Base-by-base conservation (phyloP, 306 rosid species). In the Begonia peltatifolia region DNA sequence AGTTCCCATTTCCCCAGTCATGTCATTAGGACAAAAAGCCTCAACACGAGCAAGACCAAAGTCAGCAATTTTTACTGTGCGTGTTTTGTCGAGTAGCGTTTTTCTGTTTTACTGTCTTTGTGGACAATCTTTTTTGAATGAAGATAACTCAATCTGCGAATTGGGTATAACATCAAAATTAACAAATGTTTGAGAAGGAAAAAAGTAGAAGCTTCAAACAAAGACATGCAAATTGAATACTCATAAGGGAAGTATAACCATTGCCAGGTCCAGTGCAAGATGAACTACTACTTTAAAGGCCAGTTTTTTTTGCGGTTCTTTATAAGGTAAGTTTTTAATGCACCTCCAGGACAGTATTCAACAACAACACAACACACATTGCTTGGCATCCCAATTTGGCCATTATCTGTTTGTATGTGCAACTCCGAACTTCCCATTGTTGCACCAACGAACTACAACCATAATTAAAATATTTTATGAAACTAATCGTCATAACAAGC, bases 261-360 rank as follows among this genome's bases (percentile, higher is more conserved):
- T 68, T 41, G 97, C 97, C 71, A 90, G 97, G 71, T 90, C 97
- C 56, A 90, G 81, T 59, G 97, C 94, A 59, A 90, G 84, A 64
- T 90, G 97, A 66, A 76, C 92, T 58, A 90, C 97, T 63, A 90
- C 94, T 90, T 86, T 90, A 75, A 85, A 90, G 23, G 97, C 94
- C 64, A 90, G 76, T 80, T 85, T 90, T 79, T 75, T 79, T 77
- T 95, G 71, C 95, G 67, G 73, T 83, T 90, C 77, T 90, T 90
- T 63, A 90, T 90, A 74, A 90, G 97, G 83, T 85, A 85, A 36
- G 95, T 70, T 79, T 90, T 90, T 63, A 90, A 75, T 6, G 95
- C 92, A 23, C 97, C 95, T 3, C 93, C 93, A 14, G 95, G 93
- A 69, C 93, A 87, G 69, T 87, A 87, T 63, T 87, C 95, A 8